phyloP scores from a whole-genome alignment of 352 stramenopile genomes.

The Phytophthora idaei region DNA sequence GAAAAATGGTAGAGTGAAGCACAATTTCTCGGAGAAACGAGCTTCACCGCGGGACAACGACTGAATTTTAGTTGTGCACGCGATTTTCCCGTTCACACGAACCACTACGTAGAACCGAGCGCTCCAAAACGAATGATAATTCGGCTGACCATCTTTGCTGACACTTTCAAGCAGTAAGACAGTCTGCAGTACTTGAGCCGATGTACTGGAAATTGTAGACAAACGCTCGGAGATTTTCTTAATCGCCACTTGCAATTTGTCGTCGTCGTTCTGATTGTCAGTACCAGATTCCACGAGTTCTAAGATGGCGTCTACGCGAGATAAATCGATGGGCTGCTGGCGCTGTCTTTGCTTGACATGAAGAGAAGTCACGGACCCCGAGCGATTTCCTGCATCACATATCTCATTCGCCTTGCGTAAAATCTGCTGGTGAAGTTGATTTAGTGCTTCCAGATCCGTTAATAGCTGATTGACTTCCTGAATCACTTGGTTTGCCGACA shows the following conservation, averaged over 20 bases:
- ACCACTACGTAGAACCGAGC: slow-evolving; percentile 46
- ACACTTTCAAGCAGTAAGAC: slow-evolving; percentile 26
- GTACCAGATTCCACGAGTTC: slow-evolving; percentile 34
- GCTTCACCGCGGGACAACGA: slow-evolving; percentile 44
- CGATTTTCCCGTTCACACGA: slow-evolving; percentile 50
- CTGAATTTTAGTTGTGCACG: slow-evolving; percentile 36
- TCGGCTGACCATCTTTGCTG: not conserved
- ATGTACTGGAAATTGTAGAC: slow-evolving; percentile 10
- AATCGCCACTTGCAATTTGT: slow-evolving; percentile 6
- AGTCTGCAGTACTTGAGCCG: slow-evolving; percentile 17
- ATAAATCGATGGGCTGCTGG: slow-evolving; percentile 41
- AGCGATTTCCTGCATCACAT: slow-evolving; percentile 31
- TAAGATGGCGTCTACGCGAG: slow-evolving; percentile 44
- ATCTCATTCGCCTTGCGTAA: slow-evolving; percentile 58
- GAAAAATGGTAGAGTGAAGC: slow-evolving; percentile 54
- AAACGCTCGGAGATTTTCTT: slow-evolving; percentile 32
- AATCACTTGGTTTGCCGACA: slow-evolving; percentile 16
- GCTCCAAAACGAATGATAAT: slow-evolving; percentile 23
- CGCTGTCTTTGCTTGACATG: slow-evolving; percentile 29
- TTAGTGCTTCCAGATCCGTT: slow-evolving; percentile 47
- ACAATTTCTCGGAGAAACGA: slow-evolving; percentile 52
- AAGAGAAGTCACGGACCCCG: slow-evolving; percentile 7
- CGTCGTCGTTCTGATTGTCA: slow-evolving; percentile 11
- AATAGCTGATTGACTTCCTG: slow-evolving; percentile 48
- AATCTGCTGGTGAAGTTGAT: slow-evolving; percentile 65